Evolutionary conservation across 2,329 filamentous ascomycete species (phyloP).

Genomic region (Aspergillus sp.): DNA sequence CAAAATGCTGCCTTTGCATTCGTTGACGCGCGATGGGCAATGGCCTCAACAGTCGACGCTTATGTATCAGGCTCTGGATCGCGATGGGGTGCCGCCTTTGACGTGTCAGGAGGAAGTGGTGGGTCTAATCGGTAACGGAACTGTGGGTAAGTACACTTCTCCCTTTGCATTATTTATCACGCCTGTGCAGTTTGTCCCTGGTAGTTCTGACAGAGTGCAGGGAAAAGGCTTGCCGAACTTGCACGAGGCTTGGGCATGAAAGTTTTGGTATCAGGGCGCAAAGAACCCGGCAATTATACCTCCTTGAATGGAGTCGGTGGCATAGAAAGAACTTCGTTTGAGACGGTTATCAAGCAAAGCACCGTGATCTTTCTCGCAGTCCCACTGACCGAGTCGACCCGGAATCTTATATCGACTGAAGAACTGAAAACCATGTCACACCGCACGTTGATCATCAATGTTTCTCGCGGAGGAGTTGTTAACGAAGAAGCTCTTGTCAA

Average conservation of each 20-base stretch:
- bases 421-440: constrained; percentile 49
- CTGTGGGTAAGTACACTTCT: constrained; percentile 35
- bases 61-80: constrained; percentile 28
- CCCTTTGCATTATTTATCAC: neutral
- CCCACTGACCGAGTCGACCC: constrained; percentile 31
- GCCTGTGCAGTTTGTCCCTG: neutral
- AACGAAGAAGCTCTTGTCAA: constrained; percentile 50
- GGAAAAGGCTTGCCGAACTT: constrained; percentile 47
- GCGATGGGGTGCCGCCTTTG: constrained; percentile 38
- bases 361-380: constrained; percentile 34
- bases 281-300: constrained; percentile 27
- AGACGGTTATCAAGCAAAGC: constrained; percentile 27
- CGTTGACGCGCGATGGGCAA: constrained; percentile 33
- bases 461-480: constrained; percentile 52
- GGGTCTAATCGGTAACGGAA: constrained; percentile 53
- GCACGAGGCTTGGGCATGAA: constrained; percentile 49
- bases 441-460: constrained; percentile 50
- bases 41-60: constrained; percentile 44
- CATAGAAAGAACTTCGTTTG: constrained; percentile 25
- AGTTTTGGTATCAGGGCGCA: constrained; percentile 51
- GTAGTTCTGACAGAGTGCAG: constrained; percentile 12
- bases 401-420: constrained; percentile 32
- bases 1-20: constrained; percentile 40
- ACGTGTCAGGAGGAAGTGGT: constrained; percentile 50
- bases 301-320: constrained; percentile 3